Evolutionary conservation across 2,329 filamentous ascomycete genomes (phyloP).

Genomic region (Pochonia chlamydosporia): DNA sequence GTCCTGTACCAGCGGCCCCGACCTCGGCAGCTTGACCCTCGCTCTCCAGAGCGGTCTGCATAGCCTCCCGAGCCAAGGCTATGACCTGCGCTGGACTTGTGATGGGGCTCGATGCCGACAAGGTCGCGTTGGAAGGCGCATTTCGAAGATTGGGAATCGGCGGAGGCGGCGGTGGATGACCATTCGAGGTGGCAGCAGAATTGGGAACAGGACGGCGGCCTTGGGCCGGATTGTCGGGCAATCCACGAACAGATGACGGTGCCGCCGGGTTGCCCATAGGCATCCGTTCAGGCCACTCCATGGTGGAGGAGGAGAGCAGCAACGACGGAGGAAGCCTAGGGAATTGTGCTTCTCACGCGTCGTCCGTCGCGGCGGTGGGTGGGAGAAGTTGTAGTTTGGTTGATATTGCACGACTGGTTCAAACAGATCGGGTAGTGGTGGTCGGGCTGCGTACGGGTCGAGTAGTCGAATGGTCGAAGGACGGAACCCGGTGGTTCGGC

Average conservation of each 20-base stretch:
- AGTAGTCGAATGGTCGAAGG: slow-evolving; percentile 9
- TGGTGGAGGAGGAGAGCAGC: slow-evolving; percentile 18
- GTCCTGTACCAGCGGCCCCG: slow-evolving; percentile 50
- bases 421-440: background rate
- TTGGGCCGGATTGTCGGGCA: slow-evolving; percentile 35
- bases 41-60: slow-evolving; percentile 61
- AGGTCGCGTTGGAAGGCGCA: slow-evolving; percentile 38
- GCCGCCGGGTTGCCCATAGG: slow-evolving; percentile 16
- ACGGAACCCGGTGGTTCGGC: slow-evolving; percentile 10
- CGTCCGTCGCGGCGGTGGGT: slow-evolving; percentile 6
- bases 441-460: background rate
- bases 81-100: slow-evolving; percentile 57
- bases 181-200: slow-evolving; percentile 33
- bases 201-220: slow-evolving; percentile 33
- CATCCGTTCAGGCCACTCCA: slow-evolving; percentile 30
- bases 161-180: slow-evolving; percentile 34
- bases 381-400: background rate
- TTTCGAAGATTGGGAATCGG: slow-evolving; percentile 43
- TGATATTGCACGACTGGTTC: background rate
- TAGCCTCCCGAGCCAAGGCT: slow-evolving; percentile 58
- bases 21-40: slow-evolving; percentile 59
- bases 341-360: slow-evolving; percentile 3
- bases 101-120: slow-evolving; percentile 47
- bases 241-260: slow-evolving; percentile 24
- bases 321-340: slow-evolving; percentile 10